Base-by-base conservation (phyloP, 345 rosid genomes). In the Geranium brycei region DNA sequence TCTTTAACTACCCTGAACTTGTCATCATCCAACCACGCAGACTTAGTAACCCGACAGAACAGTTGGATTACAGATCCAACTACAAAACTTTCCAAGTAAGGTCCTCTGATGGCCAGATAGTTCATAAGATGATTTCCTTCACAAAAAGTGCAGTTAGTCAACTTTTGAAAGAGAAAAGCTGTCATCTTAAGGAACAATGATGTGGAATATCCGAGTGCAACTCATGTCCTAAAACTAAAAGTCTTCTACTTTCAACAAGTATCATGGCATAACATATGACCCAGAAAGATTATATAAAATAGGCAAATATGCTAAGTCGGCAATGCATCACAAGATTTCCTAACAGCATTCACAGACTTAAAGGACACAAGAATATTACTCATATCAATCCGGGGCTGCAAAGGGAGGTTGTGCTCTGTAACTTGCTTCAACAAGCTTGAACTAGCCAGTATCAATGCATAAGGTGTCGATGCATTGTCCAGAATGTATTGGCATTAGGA, bases 1-100 rank as follows among this genome's bases (percentile, higher is more conserved):
- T 95, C 99, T 72, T 81, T 80, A 41, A 95, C 96, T 1, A 88
- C 97, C 7, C 88, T 83, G 73, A 95, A 95, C 67, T 82, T 81
- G 72, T 95, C 97, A 81, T 95, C 97, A 71, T 95, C 99, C 61
- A 91, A 85, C 99, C 99, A 95, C 63, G 97, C 97, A 75, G 88
- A 95, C 81, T 95, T 95, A 11, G 97, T 91, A 72, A 95, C 81
- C 58, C 99, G 86, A 61, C 95, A 91, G 65, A 95, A 71, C 65
- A 95, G 91, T 75, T 87, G 97, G 72, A 95, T 85, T 71, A 95
- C 74, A 17, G 99, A 95, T 11, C 91, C 77, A 47, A 77, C 84
- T 32, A 95, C 99, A 73, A 87, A 95, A 17, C 86, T 68, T 75
- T 87, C 91, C 82, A 95, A 67, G 64, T 88, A 75, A 3, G 96